phyloP scores from a whole-genome alignment of 108 stramenopile genomes.

The Cyclostephanos tholiformis region DNA sequence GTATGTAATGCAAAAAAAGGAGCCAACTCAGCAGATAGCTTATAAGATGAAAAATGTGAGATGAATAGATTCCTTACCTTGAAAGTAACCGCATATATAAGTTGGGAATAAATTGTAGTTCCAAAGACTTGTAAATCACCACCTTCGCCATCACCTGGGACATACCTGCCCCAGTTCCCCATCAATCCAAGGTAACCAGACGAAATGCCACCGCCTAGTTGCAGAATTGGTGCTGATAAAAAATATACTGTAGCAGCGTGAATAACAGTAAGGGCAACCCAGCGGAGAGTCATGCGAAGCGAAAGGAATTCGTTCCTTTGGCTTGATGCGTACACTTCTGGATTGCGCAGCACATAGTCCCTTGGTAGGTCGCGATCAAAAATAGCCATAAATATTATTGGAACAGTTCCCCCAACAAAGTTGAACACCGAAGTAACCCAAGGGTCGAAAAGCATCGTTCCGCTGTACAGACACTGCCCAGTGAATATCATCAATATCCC shows the following conservation, averaged over 20 bases:
- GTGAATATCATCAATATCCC: constrained; percentile 73
- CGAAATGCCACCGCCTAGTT: constrained; percentile 66
- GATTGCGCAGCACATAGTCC: constrained; percentile 73
- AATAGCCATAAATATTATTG: constrained; percentile 85
- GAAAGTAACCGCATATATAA: constrained; percentile 68
- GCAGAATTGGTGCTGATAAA: constrained; percentile 49
- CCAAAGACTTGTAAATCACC: constrained; percentile 80
- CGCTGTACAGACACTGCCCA: constrained; percentile 75
- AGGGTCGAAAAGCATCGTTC: constrained; percentile 79
- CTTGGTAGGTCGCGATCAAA: constrained; percentile 93
- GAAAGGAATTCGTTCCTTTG: constrained; percentile 77
- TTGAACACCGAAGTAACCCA: constrained; percentile 88
- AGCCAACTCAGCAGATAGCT: not conserved
- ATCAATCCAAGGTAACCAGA: constrained; percentile 73
- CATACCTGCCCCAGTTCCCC: constrained; percentile 46
- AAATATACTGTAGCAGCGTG: constrained; percentile 78
- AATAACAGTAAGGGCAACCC: constrained; percentile 65
- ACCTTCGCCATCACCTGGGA: constrained; percentile 79
- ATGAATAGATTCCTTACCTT: constrained; percentile 50
- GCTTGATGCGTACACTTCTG: constrained; percentile 81
- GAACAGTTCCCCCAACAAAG: constrained; percentile 82
- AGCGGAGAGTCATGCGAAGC: constrained; percentile 62
- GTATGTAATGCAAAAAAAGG: constrained; percentile 2
- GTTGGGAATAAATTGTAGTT: constrained; percentile 65
- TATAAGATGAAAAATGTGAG: not conserved